phyloP scores from a whole-genome alignment of 305 asterid species.

The Solanum hybrid region DNA sequence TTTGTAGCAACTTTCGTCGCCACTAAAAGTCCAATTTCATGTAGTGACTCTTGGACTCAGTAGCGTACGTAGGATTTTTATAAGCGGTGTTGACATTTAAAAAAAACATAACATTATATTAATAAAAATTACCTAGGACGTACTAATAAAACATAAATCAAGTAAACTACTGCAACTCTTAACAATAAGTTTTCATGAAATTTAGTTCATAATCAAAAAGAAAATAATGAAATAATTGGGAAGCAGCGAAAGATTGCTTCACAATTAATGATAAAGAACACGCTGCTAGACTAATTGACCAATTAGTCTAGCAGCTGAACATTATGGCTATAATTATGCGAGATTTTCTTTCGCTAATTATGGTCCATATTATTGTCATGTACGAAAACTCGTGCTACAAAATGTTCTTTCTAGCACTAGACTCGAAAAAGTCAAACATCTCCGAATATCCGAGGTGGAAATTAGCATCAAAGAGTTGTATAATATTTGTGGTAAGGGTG shows the following conservation, averaged over 20 bases:
- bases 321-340: constrained; percentile 37
- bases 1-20: no score
- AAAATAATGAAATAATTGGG: constrained; percentile 21
- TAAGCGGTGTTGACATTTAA: no score
- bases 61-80: no score
- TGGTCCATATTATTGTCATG: constrained; percentile 42
- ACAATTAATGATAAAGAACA: constrained; percentile 35
- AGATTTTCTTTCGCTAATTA: constrained; percentile 30
- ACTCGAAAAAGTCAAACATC: constrained; percentile 27
- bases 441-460: constrained; percentile 20
- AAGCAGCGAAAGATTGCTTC: constrained; percentile 46
- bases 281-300: constrained; percentile 24
- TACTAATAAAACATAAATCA: no score
- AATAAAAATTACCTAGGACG: no score
- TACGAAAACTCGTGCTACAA: constrained; percentile 28
- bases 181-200: no score
- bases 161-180: no score
- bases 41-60: no score
- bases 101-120: no score
- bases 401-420: constrained; percentile 26
- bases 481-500: background rate
- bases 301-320: constrained; percentile 9
- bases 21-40: no score
- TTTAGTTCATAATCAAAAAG: no score
- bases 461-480: constrained; percentile 26